Base-by-base conservation (phyloP, 1,284 basidiomycete species). In the Trichosporon sp. region DNA sequence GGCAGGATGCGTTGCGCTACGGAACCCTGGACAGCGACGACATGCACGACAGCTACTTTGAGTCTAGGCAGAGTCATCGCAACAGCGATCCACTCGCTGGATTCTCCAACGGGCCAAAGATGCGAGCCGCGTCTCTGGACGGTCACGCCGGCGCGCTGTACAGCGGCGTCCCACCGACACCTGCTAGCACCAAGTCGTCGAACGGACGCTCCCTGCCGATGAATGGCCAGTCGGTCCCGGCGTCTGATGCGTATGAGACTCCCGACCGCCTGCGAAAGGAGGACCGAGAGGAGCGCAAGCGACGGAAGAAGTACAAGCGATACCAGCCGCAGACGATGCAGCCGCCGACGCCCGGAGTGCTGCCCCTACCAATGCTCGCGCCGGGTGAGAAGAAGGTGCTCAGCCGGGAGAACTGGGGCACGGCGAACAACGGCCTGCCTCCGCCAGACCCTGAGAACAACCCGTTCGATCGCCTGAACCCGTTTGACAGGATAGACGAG, bases 1-100 rank as follows among this genome's bases (percentile, higher is more conserved):
- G 77, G 77, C 75, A 78, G 61, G 73, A 78, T 56, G 76, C 75
- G 4, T 57, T 77, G 29, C 73, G 76, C 44, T 73, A 71, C 31
- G 65, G 69, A 14, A 19, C 54, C 1, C 37, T 64, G 11, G 59
- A 60, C 31, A 44, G n/a, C 33, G 57, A 59, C 14, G 61, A 33
- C 23, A 44, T 37, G 37, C 29, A 33, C 29, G 56, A 57, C 27
- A 23, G 34, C 31, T 56, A 32, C 33, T 36, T 58, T 23, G 33
- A 58, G 6, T 21, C 14, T 7, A 25, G 33, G 14, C 56, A 36
- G 34, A 23, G 25, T 16, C 56, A 58, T 13, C 33, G 33, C 33
- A 36, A 37, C 56, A 36, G 33, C 21, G 33, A 27, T 23, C 23
- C 56, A 34, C 8, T 58, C 33, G 32, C 56, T 9, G 49, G 49